Evolutionary conservation across 371 early-diverging fungal genomes (phyloP).

Genomic region (Rhizopus stolonifer): DNA sequence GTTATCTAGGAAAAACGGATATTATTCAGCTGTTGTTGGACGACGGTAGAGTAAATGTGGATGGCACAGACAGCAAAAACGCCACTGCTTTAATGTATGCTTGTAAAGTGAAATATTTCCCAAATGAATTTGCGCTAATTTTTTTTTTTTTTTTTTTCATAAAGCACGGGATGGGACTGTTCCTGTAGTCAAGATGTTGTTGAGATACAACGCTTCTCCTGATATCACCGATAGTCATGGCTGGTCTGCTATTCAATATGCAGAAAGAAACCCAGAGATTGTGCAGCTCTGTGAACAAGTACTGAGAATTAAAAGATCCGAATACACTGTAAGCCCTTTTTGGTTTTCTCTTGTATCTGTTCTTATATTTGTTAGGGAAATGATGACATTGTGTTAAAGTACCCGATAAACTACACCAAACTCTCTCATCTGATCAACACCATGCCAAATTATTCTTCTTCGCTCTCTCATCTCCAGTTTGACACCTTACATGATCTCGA

Average conservation of each 20-base stretch:
- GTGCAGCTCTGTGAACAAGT: slow-evolving; percentile 61
- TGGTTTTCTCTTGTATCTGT: slow-evolving; percentile 14
- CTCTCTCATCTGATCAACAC: slow-evolving; percentile 52
- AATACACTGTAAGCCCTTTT: slow-evolving; percentile 36
- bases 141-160: slow-evolving; percentile 8
- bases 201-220: slow-evolving; percentile 59
- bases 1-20: slow-evolving; percentile 69
- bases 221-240: slow-evolving; percentile 67
- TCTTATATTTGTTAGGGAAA: slow-evolving; percentile 17
- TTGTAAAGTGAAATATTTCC: slow-evolving; percentile 54
- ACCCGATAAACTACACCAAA: slow-evolving; percentile 53
- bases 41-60: slow-evolving; percentile 65
- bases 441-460: slow-evolving; percentile 42
- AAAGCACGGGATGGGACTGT: slow-evolving; percentile 61
- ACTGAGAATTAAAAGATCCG: slow-evolving; percentile 50
- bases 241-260: slow-evolving; percentile 74
- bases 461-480: slow-evolving; percentile 50
- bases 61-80: slow-evolving; percentile 69
- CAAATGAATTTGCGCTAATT: too few relatives aligned
- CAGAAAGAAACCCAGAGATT: slow-evolving; percentile 60
- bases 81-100: slow-evolving; percentile 83
- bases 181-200: slow-evolving; percentile 56
- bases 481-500: slow-evolving; percentile 37
- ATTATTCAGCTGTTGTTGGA: slow-evolving; percentile 62
- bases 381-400: slow-evolving; percentile 18